Conservation (phyloP, 2,329 filamentous ascomycete genomes). For the Colletotrichum caudatum region DNA sequence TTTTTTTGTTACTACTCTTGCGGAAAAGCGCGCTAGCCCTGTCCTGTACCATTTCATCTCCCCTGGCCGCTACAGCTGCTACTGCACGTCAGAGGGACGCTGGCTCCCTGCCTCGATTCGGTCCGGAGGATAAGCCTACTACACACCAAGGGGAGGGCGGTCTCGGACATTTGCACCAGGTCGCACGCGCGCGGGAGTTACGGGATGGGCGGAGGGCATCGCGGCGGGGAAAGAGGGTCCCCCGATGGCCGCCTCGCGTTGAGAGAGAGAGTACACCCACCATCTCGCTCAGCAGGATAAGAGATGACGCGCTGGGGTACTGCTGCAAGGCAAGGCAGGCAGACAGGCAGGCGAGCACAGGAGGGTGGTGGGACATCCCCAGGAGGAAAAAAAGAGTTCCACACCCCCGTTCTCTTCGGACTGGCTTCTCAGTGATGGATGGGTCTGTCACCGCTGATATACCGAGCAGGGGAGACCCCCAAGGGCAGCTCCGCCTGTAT, state of each 20-base stretch:
- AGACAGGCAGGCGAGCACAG: not conserved
- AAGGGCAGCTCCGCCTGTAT: slow-evolving; percentile 9
- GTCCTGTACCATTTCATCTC: not conserved
- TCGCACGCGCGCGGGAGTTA: slow-evolving; percentile 37
- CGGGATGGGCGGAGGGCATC: slow-evolving; percentile 32
- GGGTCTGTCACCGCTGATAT: slow-evolving; percentile 25
- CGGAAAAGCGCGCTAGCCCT: no score
- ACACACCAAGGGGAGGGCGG: no score
- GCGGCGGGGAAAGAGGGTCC: slow-evolving; percentile 7
- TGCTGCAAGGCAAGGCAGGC: slow-evolving; percentile 9
- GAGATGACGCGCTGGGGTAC: slow-evolving; percentile 14
- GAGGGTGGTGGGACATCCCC: not conserved
- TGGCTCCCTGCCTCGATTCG: not conserved
- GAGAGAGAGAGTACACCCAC: slow-evolving; percentile 18
- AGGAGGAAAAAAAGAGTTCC: slow-evolving; percentile 18
- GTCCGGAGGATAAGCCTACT: not conserved
- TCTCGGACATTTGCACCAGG: slow-evolving; percentile 6
- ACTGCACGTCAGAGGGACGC: slow-evolving; percentile 24
- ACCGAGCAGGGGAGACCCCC: slow-evolving; percentile 28
- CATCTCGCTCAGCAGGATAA: slow-evolving; percentile 14
- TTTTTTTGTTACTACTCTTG: not conserved
- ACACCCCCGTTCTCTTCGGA: slow-evolving; percentile 5
- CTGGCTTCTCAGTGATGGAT: not conserved
- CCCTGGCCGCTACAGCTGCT: slow-evolving; percentile 7
- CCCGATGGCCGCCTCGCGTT: slow-evolving; percentile 7